A percentile compares a stretch with the other conserved stretches of the same genome.
These are phyloP conservation scores for Rhamnella rubrinervis DNA, from an alignment of 331 rosid species.

Conservation along the genomic window DNA sequence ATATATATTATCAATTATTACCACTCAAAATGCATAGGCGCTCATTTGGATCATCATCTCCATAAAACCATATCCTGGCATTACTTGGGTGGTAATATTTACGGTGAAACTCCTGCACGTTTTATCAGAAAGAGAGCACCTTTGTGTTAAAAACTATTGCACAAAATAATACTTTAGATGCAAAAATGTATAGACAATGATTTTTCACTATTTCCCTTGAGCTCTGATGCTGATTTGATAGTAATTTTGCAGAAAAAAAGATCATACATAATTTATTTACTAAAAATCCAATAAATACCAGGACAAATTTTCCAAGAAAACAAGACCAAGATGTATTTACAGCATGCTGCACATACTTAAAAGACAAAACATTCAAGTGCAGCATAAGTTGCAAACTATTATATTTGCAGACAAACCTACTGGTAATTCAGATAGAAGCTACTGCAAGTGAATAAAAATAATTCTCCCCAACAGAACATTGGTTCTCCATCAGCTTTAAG, in stretches of 20 bases:
- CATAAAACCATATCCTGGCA: conserved; percentile 94
- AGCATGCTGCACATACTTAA: no score
- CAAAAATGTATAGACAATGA: neutral
- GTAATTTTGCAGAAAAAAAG: no score
- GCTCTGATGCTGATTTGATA: no score
- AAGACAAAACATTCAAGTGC: no score
- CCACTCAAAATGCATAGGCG: conserved; percentile 84
- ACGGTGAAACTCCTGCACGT: conserved; percentile 84
- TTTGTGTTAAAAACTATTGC: neutral
- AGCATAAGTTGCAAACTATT: neutral
- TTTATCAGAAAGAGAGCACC: conserved; percentile 21
- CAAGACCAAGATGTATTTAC: no score
- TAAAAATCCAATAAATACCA: no score
- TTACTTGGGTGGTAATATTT: conserved; percentile 95
- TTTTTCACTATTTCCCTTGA: no score
- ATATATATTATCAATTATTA: conserved; percentile 27
- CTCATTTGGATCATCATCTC: conserved; percentile 91
- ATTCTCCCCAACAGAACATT: neutral
- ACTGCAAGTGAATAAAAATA: neutral
- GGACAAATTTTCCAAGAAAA: no score
- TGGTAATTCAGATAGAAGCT: neutral
- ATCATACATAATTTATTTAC: no score
- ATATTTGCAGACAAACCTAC: neutral
- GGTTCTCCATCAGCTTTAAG: neutral
- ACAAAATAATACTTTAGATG: neutral